These are phyloP conservation scores for Sugiyamaella chiloensis DNA, from an alignment of 805 yeast genomes.

Conservation along the genomic window DNA sequence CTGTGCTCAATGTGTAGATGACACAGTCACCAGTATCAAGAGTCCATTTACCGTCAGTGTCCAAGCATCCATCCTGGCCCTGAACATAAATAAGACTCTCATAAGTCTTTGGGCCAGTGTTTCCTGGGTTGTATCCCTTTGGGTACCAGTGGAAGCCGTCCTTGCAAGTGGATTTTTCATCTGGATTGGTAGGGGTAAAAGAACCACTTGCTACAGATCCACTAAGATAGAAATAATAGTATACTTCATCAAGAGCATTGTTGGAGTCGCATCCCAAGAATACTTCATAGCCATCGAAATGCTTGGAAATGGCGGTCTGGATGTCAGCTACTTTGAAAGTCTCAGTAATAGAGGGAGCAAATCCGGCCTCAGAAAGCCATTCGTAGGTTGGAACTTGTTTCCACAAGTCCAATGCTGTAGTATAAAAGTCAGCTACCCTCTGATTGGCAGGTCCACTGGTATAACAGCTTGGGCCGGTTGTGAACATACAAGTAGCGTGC, in stretches of 20 bases:
- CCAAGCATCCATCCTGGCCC: conserved; percentile 68
- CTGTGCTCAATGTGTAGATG: conserved; percentile 53
- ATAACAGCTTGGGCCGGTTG: conserved; percentile 73
- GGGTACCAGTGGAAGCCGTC: conserved; percentile 72
- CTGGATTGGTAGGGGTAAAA: conserved; percentile 58
- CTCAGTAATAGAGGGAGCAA: conserved; percentile 56
- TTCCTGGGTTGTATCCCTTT: conserved; percentile 44
- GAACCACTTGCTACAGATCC: conserved; percentile 71
- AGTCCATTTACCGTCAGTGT: conserved; percentile 85
- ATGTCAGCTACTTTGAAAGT: conserved; percentile 53
- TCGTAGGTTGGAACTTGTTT: conserved; percentile 61
- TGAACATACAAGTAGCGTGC: conserved; percentile 89
- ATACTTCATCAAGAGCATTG: conserved; percentile 56
- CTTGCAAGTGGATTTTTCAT: conserved; percentile 61
- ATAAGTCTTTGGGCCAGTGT: conserved; percentile 26
- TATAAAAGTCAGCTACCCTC: conserved; percentile 67
- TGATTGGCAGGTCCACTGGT: conserved; percentile 26
- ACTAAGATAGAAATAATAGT: conserved; percentile 75
- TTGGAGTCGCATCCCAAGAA: conserved; percentile 54
- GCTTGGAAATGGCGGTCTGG: conserved; percentile 34
- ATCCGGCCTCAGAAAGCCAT: conserved; percentile 65
- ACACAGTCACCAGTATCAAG: conserved; percentile 77
- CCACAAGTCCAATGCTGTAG: conserved; percentile 56
- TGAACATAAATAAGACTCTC: conserved; percentile 50
- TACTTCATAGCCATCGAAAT: conserved; percentile 49